Percentiles rank a stretch among this genome's conserved stretches.
Conservation (phyloP, 805 yeast species). For the Candida koratica region DNA sequence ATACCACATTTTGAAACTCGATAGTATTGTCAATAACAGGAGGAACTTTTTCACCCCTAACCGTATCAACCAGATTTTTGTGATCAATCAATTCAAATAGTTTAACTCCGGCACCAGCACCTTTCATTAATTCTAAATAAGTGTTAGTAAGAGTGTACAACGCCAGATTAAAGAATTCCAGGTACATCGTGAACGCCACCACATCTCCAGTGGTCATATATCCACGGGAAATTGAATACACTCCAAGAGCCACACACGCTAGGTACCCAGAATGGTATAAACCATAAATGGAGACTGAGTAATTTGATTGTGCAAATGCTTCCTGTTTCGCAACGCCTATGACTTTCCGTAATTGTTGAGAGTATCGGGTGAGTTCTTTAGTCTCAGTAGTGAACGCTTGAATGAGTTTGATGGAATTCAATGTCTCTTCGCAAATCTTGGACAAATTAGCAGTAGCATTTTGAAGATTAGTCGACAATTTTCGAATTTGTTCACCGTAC, state of each 20-base stretch:
- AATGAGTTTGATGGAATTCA: constrained; percentile 39
- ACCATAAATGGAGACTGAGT: constrained; percentile 39
- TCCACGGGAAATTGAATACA: constrained; percentile 39
- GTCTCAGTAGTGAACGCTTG: constrained; percentile 44
- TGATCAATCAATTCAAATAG: constrained; percentile 41
- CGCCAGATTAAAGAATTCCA: constrained; percentile 42
- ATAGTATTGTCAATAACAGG: constrained; percentile 25
- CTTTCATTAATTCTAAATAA: constrained; percentile 45
- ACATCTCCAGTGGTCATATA: constrained; percentile 47
- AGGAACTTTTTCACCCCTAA: constrained; percentile 23
- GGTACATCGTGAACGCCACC: constrained; percentile 44
- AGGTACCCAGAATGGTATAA: constrained; percentile 42
- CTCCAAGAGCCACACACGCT: constrained; percentile 41
- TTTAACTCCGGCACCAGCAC: constrained; percentile 45
- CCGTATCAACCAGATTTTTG: constrained; percentile 32
- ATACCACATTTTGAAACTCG: constrained; percentile 36
- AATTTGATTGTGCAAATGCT: constrained; percentile 44
- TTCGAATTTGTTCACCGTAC: constrained; percentile 43
- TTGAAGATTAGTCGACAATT: constrained; percentile 38
- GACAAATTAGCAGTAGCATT: constrained; percentile 44
- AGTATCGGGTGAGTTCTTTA: constrained; percentile 38
- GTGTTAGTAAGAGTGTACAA: constrained; percentile 43
- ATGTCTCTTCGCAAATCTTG: constrained; percentile 41
- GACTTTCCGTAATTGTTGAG: constrained; percentile 36
- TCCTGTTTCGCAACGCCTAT: constrained; percentile 41